Evolutionary conservation across 1,284 basidiomycete genomes (phyloP), one percentile per base, ranked within the genome.

Genomic region (Agroathelia rolfsii): DNA sequence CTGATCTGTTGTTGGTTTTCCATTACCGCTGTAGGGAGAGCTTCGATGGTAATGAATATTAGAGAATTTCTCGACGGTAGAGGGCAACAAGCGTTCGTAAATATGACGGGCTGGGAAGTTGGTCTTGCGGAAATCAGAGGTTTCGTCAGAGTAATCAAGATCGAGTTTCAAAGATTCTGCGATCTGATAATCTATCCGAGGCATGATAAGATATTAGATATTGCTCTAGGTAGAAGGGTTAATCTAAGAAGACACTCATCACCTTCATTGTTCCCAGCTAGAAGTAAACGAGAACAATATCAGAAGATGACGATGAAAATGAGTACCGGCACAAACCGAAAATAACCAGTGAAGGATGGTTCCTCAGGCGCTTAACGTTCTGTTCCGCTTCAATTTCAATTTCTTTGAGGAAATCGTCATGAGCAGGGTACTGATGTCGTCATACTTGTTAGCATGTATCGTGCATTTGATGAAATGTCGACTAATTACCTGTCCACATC

Each of bases 181-280:
- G 30, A 88, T 47, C 51, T 82, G 79, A 48, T 87, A 87, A 55
- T 87, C 83, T 77, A 39, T 5, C 19, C 11, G 18, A 20, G 17
- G 12, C 30, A 22, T 18, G 35, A 38, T 29, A 32, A 26, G 25
- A 25, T 36, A 21, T 5, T 12, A 6, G 28, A 29, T 7, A 18
- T 17, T 17, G 6, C 6, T 14, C 26, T 11, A 14, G 12, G 9
- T 24, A 24, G n/a, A n/a, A 8, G 22, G 9, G 22, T n/a, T 24
- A 24, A n/a, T 8, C 22, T n/a, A 8, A 8, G 22, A 24, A 24
- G 22, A 24, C 8, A 7, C 2, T 18, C 12, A 14, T 18, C 26
- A 80, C 75, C 72, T 62, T 93, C 89, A 50, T 92, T 93, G 55
- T 93, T 93, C 27, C 89, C 88, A 21, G 87, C 86, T 77, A 44